Base-by-base conservation (phyloP, 176 grass and related monocot species). In the Puya raimondii region DNA sequence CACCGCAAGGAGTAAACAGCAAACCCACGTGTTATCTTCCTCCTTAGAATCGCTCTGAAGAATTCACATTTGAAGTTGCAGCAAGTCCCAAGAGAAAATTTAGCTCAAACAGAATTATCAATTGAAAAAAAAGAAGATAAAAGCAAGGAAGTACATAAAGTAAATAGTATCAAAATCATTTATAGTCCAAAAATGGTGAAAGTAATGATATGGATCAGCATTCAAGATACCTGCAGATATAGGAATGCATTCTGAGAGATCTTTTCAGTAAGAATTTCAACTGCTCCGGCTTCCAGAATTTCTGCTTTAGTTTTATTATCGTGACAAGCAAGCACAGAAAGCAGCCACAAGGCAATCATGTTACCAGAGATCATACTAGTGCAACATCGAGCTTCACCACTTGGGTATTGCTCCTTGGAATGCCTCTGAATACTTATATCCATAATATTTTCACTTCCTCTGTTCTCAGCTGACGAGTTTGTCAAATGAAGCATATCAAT, bases 311-410 rank as follows among this genome's bases (percentile, higher is more conserved):
- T 74, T 74, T 76, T 84, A 42, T 75, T 78, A 78, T 94, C 90
- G 84, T 86, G 82, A 49, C 70, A 73, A 81, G 90, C 77, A 89
- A 99, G 88, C 29, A 91, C 76, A 76, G 95, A 70, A 70, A 99
- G 95, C 18, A 99, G 72, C 95, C 95, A 99, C 47, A 90, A 76
- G 13, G 87, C 82, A 84, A 99, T 83, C 95, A 94, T 99, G 79
- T 91, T 99, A 66, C 95, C 83, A 13, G 79, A 94, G 11, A 99
- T 94, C 47, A 91, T 78, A 71, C 87, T 75, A 66, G 90, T 99
- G 65, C 72, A 70, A 53, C 74, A 78, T 9, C 86, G 78, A 57
- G 70, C 57, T 81, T 91, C 87, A 65, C 67, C 80, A 65, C 79
- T 78, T 9, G 53, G 81, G 56, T 78, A 72, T 65, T 84, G 72